Evolutionary conservation across 2,329 filamentous ascomycete species (phyloP).

Genomic region (Fusarium brachygibbosum): DNA sequence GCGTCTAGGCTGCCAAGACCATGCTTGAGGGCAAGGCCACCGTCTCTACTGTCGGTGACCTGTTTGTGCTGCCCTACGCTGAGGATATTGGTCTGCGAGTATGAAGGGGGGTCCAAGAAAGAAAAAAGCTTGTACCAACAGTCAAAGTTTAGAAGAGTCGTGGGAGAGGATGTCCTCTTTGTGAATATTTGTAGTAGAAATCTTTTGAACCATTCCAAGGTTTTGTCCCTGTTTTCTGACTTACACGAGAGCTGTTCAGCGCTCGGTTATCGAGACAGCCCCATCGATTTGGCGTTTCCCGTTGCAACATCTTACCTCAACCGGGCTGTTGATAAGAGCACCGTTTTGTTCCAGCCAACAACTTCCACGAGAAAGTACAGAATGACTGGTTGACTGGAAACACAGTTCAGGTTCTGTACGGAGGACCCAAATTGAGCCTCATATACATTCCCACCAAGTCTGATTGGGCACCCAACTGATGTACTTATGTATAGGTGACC

Average conservation of each 20-base stretch:
- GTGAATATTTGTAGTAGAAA: constrained; percentile 64
- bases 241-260: constrained; percentile 10
- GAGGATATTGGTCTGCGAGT: constrained; percentile 95
- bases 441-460: neutral
- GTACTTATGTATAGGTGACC: neutral
- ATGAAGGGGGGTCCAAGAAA: constrained; percentile 68
- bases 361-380: neutral
- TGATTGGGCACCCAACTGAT: neutral
- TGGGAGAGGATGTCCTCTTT: constrained; percentile 55
- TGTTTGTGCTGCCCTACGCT: constrained; percentile 90
- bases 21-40: constrained; percentile 90
- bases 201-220: constrained; percentile 50
- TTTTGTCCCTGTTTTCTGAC: constrained; percentile 18
- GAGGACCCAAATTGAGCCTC: constrained; percentile 13
- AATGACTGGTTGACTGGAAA: neutral
- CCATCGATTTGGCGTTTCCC: neutral
- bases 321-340: neutral
- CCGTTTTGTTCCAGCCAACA: neutral
- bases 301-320: neutral
- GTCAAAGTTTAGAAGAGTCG: constrained; percentile 57
- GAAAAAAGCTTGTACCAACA: constrained; percentile 61
- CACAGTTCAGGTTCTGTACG: neutral
- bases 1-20: constrained; percentile 82
- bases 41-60: constrained; percentile 90
- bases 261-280: neutral